Base-by-base conservation (phyloP, 1,284 basidiomycete genomes). In the Microbotryum silenes-acaulis region DNA sequence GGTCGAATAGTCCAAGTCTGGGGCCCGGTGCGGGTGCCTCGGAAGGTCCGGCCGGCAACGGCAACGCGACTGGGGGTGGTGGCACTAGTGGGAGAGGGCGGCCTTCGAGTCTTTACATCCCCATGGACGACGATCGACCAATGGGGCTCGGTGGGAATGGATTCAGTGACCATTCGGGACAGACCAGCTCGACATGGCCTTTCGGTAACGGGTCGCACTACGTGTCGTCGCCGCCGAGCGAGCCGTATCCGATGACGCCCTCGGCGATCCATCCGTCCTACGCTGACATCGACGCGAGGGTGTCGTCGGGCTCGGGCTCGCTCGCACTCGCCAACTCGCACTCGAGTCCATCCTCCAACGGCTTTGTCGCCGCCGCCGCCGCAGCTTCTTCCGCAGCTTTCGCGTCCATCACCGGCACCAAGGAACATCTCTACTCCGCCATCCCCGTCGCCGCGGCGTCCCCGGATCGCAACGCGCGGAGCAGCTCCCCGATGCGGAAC, bases 251-350 rank as follows among this genome's bases (percentile, higher is more conserved):
- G 14, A 47, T 54, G 33, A 55, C 57, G 18, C 65, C 65, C 12
- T 64, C 62, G 5, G 52, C 62, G 29, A 66, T 67, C 46, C 60
- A 67, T 54, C 67, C 67, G 23, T 64, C 62, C 9, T 69, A 66
- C 57, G 58, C 65, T 47, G 61, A 63, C 37, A 42, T 42, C 37
- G 37, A 42, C 37, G 37, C 37, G 37, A 42, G 37, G 37, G 14
- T 42, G 12, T 42, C 37, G 37, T 16, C 37, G 37, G 37, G 37
- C 37, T 42, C 37, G 16, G 37, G 37, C 37, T 42, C 37, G 12
- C 37, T 42, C 37, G 37, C 9, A 16, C 37, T 14, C 37, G 37
- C 37, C 14, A 42, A 42, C 37, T 42, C 37, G 10, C 37, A 18
- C 37, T 42, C 37, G 37, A 42, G 16, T 42, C 16, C 37, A 18